phyloP scores from a whole-genome alignment of 1,284 basidiomycete species.

The Leccinum pachyderme region DNA sequence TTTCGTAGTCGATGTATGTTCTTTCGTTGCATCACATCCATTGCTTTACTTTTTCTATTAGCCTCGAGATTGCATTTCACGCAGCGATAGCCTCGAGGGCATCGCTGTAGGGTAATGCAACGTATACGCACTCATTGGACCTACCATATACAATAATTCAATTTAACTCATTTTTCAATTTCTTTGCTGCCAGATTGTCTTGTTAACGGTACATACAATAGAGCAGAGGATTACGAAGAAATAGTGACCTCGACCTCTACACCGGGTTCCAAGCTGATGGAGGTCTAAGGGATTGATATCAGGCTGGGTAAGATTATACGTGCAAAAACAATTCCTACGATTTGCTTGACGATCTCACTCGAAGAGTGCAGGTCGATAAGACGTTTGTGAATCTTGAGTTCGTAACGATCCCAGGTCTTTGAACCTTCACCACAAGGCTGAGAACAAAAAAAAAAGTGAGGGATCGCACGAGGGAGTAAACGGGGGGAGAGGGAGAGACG shows the following conservation, averaged over 20 bases:
- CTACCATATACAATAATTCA: conserved; percentile 4
- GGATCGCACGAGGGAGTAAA: neutral
- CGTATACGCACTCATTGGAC: conserved; percentile 9
- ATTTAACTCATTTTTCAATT: neutral
- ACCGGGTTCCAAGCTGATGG: conserved; percentile 97
- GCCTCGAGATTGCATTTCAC: conserved; percentile 3
- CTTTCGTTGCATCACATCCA: conserved; percentile 11
- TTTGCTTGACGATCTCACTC: conserved; percentile 99
- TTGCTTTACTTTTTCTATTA: neutral
- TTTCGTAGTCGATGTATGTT: conserved; percentile 8
- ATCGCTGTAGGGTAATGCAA: conserved; percentile 14
- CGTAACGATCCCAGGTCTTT: conserved; percentile 99
- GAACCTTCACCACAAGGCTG: conserved; percentile 99
- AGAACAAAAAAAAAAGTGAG: conserved; percentile 13
- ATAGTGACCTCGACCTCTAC: conserved; percentile 99
- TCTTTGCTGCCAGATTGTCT: neutral
- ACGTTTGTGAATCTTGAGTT: conserved; percentile 99
- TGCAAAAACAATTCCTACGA: conserved; percentile 57
- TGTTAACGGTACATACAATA: conserved; percentile 3
- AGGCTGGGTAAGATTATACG: neutral
- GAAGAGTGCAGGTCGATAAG: conserved; percentile 99
- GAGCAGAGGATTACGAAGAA: conserved; percentile 48
- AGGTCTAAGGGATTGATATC: conserved; percentile 61
- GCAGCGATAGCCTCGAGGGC: conserved; percentile 17
- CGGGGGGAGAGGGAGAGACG: conserved; percentile 32